Percentiles rank a stretch among this genome's conserved stretches.
These are phyloP conservation scores for Diaporthe vaccinii DNA, from an alignment of 2,329 filamentous ascomycete species.

Conservation along the genomic window DNA sequence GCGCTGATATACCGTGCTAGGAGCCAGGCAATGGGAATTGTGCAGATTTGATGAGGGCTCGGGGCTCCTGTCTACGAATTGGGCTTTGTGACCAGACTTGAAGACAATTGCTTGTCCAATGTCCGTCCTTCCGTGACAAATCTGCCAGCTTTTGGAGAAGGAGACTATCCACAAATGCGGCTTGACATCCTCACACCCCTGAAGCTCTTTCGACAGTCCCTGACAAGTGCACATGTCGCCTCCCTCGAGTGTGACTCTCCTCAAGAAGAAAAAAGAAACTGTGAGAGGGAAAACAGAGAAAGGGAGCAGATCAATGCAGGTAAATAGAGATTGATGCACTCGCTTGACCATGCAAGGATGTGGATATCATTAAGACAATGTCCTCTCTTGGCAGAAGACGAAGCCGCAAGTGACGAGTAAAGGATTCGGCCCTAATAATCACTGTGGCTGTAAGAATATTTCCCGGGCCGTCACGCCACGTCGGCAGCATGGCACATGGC, in stretches of 20 bases:
- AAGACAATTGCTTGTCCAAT: background rate
- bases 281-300: too few relatives aligned
- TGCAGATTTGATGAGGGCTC: background rate
- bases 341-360: constrained; percentile 6
- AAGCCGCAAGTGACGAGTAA: background rate
- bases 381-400: background rate
- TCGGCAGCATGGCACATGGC: background rate
- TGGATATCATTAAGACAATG: background rate
- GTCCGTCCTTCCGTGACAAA: background rate
- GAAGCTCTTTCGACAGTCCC: background rate
- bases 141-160: background rate
- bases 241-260: background rate
- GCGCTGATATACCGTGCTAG: background rate
- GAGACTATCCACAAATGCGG: background rate
- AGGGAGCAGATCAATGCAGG: background rate
- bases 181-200: background rate
- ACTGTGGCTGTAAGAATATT: too few relatives aligned
- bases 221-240: background rate
- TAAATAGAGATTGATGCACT: background rate
- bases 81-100: background rate
- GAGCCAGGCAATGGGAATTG: background rate
- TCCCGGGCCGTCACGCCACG: background rate
- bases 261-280: too few relatives aligned
- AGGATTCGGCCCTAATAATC: background rate
- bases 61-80: background rate